Percentiles rank a stretch among this genome's conserved stretches.
Conservation (phyloP, 371 early-diverging fungal genomes). For the Mucor velutinosus region DNA sequence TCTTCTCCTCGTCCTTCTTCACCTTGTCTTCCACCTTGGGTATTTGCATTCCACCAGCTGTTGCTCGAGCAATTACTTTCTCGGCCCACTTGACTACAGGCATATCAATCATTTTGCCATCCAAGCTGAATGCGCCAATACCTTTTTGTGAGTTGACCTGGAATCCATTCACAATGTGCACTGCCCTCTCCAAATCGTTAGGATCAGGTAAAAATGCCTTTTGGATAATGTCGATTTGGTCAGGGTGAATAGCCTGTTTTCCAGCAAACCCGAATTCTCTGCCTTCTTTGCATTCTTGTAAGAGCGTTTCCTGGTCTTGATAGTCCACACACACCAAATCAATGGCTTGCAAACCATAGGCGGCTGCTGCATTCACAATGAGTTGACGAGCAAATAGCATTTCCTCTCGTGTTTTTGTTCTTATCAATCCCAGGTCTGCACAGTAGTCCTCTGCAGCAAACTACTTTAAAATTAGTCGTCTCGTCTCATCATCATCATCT, state of each 20-base stretch:
- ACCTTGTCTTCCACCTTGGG: conserved; percentile 28
- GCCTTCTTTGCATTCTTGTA: conserved; percentile 85
- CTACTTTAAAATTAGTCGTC: conserved; percentile 30
- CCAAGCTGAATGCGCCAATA: conserved; percentile 86
- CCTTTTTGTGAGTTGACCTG: conserved; percentile 68
- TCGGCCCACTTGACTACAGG: conserved; percentile 76
- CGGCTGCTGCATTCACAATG: conserved; percentile 81
- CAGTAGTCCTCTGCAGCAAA: conserved; percentile 96
- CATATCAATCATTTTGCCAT: conserved; percentile 86
- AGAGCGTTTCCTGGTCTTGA: conserved; percentile 63
- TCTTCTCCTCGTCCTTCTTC: conserved; percentile 10
- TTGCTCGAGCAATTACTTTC: conserved; percentile 59
- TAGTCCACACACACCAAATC: conserved; percentile 91
- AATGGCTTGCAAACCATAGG: conserved; percentile 87
- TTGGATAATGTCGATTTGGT: conserved; percentile 85
- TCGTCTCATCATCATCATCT: background rate
- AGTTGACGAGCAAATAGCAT: conserved; percentile 79
- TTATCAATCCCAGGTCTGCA: conserved; percentile 80
- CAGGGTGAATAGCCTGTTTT: conserved; percentile 94
- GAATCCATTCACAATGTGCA: conserved; percentile 68
- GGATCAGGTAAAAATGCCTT: conserved; percentile 72
- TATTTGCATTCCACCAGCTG: conserved; percentile 55
- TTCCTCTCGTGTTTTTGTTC: conserved; percentile 74
- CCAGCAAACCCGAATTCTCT: conserved; percentile 92
- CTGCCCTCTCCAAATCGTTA: conserved; percentile 67